Evolutionary conservation across 495 filamentous ascomycete species (phyloP).

Genomic region (Neurospora intermedia): DNA sequence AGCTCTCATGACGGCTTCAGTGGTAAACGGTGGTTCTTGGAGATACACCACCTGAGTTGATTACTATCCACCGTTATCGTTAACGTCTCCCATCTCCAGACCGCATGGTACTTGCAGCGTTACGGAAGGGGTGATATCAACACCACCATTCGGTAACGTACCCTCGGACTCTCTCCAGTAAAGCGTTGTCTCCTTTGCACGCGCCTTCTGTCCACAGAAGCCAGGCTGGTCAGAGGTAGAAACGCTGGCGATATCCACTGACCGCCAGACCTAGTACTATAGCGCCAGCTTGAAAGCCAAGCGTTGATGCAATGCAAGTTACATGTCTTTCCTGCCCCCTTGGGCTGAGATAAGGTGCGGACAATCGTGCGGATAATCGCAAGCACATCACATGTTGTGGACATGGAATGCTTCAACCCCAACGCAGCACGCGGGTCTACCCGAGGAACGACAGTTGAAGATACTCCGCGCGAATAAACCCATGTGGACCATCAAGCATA

Average conservation of each 20-base stretch:
- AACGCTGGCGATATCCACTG: not conserved
- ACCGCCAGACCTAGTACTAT: not conserved
- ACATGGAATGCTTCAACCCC: not conserved
- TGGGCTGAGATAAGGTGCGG: not conserved
- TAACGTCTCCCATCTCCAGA: not conserved
- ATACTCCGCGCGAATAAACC: not conserved
- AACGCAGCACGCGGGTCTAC: not conserved
- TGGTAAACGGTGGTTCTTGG: not conserved
- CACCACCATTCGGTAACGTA: not conserved
- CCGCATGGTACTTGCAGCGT: not conserved
- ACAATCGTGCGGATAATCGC: not conserved
- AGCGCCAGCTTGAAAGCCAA: not conserved
- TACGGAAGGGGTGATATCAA: not conserved
- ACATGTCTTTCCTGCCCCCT: not conserved
- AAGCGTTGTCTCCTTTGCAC: not conserved
- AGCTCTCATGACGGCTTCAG: not conserved
- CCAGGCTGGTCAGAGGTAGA: not conserved
- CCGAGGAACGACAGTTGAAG: not conserved
- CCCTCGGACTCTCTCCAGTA: not conserved
- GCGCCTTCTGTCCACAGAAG: not conserved
- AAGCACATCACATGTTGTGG: not conserved
- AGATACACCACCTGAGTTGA: not conserved
- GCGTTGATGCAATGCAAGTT: not conserved
- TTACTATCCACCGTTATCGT: not conserved
- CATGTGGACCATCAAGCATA: not conserved